Evolutionary conservation across 371 early-diverging fungal species (phyloP), one percentile per base, ranked within the genome.

Genomic region (Mucor piriformis): DNA sequence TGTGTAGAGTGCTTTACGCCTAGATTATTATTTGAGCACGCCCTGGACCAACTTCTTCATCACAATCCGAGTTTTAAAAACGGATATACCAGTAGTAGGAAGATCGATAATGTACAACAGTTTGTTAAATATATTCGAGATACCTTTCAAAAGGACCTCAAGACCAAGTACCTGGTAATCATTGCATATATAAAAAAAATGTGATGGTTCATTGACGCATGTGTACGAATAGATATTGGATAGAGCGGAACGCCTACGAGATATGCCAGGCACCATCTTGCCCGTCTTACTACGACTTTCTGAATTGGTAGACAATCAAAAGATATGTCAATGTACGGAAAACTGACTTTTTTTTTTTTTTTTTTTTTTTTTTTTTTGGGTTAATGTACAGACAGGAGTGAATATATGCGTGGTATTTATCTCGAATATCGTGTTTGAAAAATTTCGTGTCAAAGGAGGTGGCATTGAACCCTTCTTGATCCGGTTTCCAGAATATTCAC

Each of bases 191-290:
- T n/a, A n/a, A n/a, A n/a, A n/a, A n/a, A n/a, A n/a, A n/a, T n/a
- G n/a, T n/a, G n/a, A n/a, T n/a, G n/a, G n/a, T n/a, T n/a, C n/a
- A n/a, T n/a, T n/a, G n/a, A n/a, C n/a, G n/a, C n/a, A n/a, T n/a
- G n/a, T n/a, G n/a, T 0, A 29, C 4, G 8, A 54, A 27, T 27
- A 85, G 84, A 77, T 93, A 0, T 70, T 94, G 8, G 96, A 96
- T 66, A 80, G 89, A 32, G 93, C 93, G 0, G 95, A 96, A 59
- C 63, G 89, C 20, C 70, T 96, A 33, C 83, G 93, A 21, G 88
- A 89, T 49, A 83, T 89, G 50, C 79, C 85, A 5, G 70, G 88
- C 4, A 81, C 81, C 29, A 66, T 94, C 13, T 61, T 94, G 18
- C 81, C 91, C 3, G 78, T 83, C 16, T 63, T 96, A 6, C 51